Base-by-base conservation (phyloP, 257 asterid genomes). In the Forsythia viridissima region DNA sequence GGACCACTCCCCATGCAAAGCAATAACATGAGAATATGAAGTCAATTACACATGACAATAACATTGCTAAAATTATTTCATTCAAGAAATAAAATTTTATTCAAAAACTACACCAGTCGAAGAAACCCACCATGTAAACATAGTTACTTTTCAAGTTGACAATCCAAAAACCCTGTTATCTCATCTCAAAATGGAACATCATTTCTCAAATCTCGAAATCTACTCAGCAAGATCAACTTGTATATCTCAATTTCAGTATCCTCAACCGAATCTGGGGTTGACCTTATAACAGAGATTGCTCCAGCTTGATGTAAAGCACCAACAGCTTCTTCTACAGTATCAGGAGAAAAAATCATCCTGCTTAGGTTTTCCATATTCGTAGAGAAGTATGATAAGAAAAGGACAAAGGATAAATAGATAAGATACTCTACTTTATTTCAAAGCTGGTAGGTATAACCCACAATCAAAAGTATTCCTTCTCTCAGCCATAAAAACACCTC, bases 271-370 rank as follows among this genome's bases (percentile, higher is more conserved):
- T 87, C 84, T 1, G 89, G 90, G 66, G 87, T 83, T 61, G 92
- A 88, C 71, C 20, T 84, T 82, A 94, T 84, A 75, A 80, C 80
- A 20, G 90, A 52, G 69, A 85, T 67, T 24, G 93, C 97, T 80
- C 97, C 98, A 73, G 92, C 92, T 81, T 83, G 85, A 80, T 74
- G 88, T 75, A 94, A 83, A 34, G 88, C 88, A 85, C 82, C 87
- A 12, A 81, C 89, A 81, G 91, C 98, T 75, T 84, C 90, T 72
- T 87, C 98, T 94, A 77, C 85, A 86, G 78, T 65, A 78, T 30
- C 51, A 73, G 44, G 21, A 5, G 40, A 81, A 36, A 21, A 43
- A 13, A 73, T 41, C 24, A 18, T 18, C n/a, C n/a, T 12, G 36
- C 18, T 61, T 59, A 21, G 70, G 7, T 4, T 15, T 20, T 41